Evolutionary conservation across 2,329 filamentous ascomycete genomes (phyloP), one percentile per base, ranked within the genome.

Genomic region (Penicillium sp.): DNA sequence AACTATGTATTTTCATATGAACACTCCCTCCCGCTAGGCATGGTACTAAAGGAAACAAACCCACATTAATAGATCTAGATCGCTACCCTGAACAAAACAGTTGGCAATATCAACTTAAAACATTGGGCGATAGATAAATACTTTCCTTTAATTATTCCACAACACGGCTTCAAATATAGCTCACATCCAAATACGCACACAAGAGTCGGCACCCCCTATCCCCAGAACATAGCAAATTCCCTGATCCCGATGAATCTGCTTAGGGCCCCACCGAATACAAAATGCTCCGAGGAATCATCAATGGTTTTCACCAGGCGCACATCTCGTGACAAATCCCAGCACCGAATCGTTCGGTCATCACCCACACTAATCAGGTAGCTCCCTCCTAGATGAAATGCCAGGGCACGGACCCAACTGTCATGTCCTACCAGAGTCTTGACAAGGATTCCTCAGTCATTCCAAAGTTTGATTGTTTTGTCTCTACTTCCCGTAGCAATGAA

Each of bases 311-410:
- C 90, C 66, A 91, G 93, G 67, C 91, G 92, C 25, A 89, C 90
- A 70, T 95, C 90, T 70, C 97, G 92, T 26, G 82, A 82, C 29
- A 97, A 77, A 75, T 97, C 92, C 92, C 92, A 97, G 77, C 91
- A 96, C 56, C 91, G 82, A 55, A 97, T 81, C 4, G 90, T 92
- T 76, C 92, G 95, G 76, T 97, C 92, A 71, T 97, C 93, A 11
- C 88, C 84, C 22, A 89, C 89, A 6, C 88, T 92, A 1, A 96
- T 76, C 1, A 97, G 81, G 67, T 93, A 96, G 74, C 92, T 94
- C 43, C 92, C 92, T 6, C 90, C 89, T 0, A 92, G 92, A 69
- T 97, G 92, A 72, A 96, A 97, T 4, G 89, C 85, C 6, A 97
- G 75, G 0, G 83, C 89, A 29, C 90, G 85, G 8, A 97, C 85